Conservation (phyloP, 768 basidiomycete genomes). For the Boletus edulis region DNA sequence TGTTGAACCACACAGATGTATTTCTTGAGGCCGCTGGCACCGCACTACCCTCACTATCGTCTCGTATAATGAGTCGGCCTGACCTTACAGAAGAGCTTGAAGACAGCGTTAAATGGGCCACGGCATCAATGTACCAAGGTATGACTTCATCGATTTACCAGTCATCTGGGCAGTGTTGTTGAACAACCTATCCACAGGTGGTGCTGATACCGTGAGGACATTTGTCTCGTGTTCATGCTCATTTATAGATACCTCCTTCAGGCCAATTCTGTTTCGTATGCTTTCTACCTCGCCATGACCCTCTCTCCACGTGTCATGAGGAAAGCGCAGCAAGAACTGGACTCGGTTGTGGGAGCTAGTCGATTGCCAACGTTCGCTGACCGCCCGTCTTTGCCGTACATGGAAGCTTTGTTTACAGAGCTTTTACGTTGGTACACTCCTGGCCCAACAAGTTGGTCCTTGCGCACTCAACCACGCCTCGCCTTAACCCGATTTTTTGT, state of each 20-base stretch:
- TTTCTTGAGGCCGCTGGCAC: conserved; percentile 15
- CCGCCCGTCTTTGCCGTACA: conserved; percentile 25
- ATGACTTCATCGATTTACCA: not conserved
- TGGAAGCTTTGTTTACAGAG: conserved; percentile 28
- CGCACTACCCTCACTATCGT: conserved; percentile 14
- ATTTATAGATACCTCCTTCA: not conserved
- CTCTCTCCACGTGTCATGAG: conserved; percentile 24
- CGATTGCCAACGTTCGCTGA: conserved; percentile 26
- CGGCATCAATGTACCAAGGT: conserved; percentile 16
- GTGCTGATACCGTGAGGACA: conserved; percentile 24
- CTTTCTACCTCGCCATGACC: conserved; percentile 28
- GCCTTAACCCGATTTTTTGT: not conserved
- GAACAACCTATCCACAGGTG: conserved; percentile 11
- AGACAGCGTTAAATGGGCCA: conserved; percentile 19
- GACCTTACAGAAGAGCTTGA: conserved; percentile 12
- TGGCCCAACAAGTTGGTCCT: conserved; percentile 6
- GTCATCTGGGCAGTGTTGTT: not conserved
- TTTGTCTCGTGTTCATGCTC: not conserved
- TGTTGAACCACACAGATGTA: not conserved
- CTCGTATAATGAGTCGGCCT: conserved; percentile 6
- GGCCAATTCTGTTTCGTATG: conserved; percentile 14
- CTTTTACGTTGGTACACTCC: conserved; percentile 22
- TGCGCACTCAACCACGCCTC: too few relatives aligned
- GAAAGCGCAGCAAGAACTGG: conserved; percentile 29
- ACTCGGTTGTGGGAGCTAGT: conserved; percentile 23